Evolutionary conservation across 1,139 yeast species (phyloP), one percentile per base, ranked within the genome.

Genomic region (Meyerozyma carpophila): DNA sequence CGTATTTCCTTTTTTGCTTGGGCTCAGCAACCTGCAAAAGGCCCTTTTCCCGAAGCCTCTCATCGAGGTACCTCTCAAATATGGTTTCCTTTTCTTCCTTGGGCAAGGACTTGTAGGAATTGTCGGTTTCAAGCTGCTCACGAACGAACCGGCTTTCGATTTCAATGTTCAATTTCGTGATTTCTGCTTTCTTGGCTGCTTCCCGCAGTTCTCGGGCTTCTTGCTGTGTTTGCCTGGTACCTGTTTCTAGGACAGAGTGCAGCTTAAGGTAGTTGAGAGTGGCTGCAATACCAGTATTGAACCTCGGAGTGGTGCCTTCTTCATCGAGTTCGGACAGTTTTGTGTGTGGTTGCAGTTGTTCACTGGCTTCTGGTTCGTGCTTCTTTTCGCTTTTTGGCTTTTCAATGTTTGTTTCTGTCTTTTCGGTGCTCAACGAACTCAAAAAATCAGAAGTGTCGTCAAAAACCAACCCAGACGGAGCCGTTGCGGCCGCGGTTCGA

Each of bases 401-500:
- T 20, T 26, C 41, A 26, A 37, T 41, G 24, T 8, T 8, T 3
- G 18, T 32, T 11, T 29, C 13, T 10, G 9, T 32, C 16, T 28
- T 37, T 32, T 32, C 39, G 24, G 36, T n/a, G 32, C 24, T 21
- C 31, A 79, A 49, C 1, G 68, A 62, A 16, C 64, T 68, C 47
- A 86, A 65, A 57, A 86, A 84, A 31, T 79, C 84, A 3, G 69
- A 58, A 4, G 80, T 81, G 44, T 81, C 86, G 57, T 83, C 83
- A 39, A 81, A 66, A 0, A 77, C 67, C 28, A 77, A 49, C 1
- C 70, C 73, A 11, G 44, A 42, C n/a, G 20, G 10, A 28, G 6
- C 41, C 5, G 36, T 25, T 7, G 44, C 41, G 45, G 50, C 51
- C 3, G 49, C 39, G 3, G 44, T 51, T 34, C 51, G 52, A 10